A percentile compares a stretch with the other conserved stretches of the same genome.
These are phyloP conservation scores for Myrica gale DNA, from an alignment of 306 rosid genomes.

Conservation along the genomic window DNA sequence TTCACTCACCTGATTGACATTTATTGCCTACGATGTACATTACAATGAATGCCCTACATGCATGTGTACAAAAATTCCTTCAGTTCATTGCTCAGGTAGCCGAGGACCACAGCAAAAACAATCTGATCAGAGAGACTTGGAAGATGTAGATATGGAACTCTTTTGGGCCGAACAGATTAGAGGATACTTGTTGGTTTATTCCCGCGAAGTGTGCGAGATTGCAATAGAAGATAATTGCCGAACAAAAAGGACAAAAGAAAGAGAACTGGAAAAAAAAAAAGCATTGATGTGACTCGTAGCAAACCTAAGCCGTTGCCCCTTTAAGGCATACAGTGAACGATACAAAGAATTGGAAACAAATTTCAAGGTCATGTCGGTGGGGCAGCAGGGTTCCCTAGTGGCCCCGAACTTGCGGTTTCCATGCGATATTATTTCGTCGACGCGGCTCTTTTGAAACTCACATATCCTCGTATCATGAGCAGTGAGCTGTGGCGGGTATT, in stretches of 20 bases:
- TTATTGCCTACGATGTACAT: not conserved
- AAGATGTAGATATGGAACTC: not conserved
- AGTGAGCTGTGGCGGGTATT: not conserved
- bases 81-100: not conserved
- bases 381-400: not conserved
- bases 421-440: not conserved
- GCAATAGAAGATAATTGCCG: not conserved
- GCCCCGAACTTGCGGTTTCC: not conserved
- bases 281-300: not conserved
- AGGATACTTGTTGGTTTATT: not conserved
- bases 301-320: not conserved
- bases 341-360: not conserved
- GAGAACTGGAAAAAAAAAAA: not conserved
- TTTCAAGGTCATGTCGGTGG: not conserved
- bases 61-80: not conserved
- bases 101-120: conserved; percentile 1
- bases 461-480: not conserved
- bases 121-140: not conserved
- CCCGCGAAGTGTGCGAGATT: not conserved
- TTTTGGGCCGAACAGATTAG: not conserved
- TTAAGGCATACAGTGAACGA: not conserved
- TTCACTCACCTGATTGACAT: not conserved
- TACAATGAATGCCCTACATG: not conserved
- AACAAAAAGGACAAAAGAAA: not conserved
- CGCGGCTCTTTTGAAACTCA: conserved; percentile 10